Evolutionary conservation across 2,329 filamentous ascomycete species (phyloP), one percentile per base, ranked within the genome.

Genomic region (Ceratocystis destructans): DNA sequence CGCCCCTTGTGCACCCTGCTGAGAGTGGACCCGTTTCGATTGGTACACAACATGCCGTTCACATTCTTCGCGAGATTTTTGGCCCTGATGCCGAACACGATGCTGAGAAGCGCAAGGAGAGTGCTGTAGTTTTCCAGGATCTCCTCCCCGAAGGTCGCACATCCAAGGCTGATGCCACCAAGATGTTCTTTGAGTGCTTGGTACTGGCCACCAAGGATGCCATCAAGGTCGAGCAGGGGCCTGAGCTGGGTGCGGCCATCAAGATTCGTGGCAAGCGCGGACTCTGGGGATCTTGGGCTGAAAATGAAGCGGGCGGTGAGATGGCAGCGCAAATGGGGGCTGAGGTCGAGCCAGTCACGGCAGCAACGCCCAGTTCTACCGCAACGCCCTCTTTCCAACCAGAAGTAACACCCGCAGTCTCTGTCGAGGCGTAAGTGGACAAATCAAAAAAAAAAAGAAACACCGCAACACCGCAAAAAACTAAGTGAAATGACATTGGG

Each of bases 111-210:
- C 85, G 91, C 72, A 88, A 87, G 75, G 88, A 88, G 74, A 82
- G 81, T 28, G 84, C 84, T 12, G 90, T 96, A 2, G 81, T 95
- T 2, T 96, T 99, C 80, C 93, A 96, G 72, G 88, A 96, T 67
- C 82, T 99, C 61, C 82, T 96, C 44, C 94, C 94, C 0, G 90
- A 96, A 76, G 78, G 81, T 70, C 83, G 83, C 68, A 93, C 93
- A 0, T 90, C 83, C 70, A 89, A 90, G 75, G 88, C 88, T 7
- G 94, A 97, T 72, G 94, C 94, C 0, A 99, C 94, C 55, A 96
- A 96, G 81, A 96, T 99, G 91, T 99, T 99, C 79, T 99, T 99
- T 72, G 94, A 99, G 77, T 87, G 94, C 65, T 81, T 99, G 28
- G 94, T 99, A 2, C 82, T 99, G 61, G 94, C 93, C 4, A 99